These are phyloP conservation scores for Tausonia pullulans DNA, from an alignment of 1,284 basidiomycete genomes.

Conservation along the genomic window DNA sequence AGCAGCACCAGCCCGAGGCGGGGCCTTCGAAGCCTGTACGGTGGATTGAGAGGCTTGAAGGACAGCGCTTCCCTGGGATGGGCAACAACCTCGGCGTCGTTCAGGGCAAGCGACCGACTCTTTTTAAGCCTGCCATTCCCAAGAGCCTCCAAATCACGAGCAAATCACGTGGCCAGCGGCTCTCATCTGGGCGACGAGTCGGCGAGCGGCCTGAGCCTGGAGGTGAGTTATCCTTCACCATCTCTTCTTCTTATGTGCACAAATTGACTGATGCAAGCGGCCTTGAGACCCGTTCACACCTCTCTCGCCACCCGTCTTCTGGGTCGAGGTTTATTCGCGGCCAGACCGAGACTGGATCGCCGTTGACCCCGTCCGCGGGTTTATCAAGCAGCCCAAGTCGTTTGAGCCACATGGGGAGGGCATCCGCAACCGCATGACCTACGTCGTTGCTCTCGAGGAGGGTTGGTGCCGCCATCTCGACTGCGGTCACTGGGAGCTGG, in stretches of 20 bases:
- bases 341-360: slow-evolving; percentile 87
- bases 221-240: neutral
- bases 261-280: neutral
- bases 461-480: slow-evolving; percentile 43
- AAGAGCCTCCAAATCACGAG: too few species aligned
- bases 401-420: slow-evolving; percentile 60
- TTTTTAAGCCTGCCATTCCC: too few species aligned
- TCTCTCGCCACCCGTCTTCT: slow-evolving; percentile 71
- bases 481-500: too few species aligned
- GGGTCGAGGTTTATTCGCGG: slow-evolving; percentile 93
- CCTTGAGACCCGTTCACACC: slow-evolving; percentile 11
- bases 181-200: too few species aligned
- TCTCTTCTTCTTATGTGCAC: neutral
- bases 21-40: neutral
- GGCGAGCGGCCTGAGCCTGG: too few species aligned
- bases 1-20: too few species aligned
- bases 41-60: neutral
- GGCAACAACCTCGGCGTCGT: slow-evolving; percentile 17
- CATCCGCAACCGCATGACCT: slow-evolving; percentile 74
- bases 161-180: too few species aligned
- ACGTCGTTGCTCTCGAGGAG: slow-evolving; percentile 90
- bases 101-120: neutral
- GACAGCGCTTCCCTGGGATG: slow-evolving; percentile 19
- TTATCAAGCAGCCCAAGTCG: slow-evolving; percentile 64
- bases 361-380: slow-evolving; percentile 73